phyloP scores from a whole-genome alignment of 352 stramenopile species.

The Peronospora belbahrii region DNA sequence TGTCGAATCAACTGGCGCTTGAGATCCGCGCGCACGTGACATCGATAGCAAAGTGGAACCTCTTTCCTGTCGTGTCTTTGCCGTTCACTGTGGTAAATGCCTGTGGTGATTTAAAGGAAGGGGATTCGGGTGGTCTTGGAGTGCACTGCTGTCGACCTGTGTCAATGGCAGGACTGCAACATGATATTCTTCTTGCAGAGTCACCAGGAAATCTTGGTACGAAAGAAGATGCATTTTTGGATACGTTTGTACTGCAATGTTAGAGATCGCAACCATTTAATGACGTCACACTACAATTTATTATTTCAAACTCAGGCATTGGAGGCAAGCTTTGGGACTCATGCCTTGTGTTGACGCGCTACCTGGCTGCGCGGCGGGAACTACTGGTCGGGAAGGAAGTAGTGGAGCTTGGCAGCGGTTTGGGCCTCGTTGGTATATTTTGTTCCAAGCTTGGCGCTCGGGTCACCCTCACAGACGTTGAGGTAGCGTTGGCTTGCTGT shows the following conservation, averaged over 20 bases:
- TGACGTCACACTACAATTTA: too few relatives aligned
- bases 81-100: too few relatives aligned
- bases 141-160: slow-evolving; percentile 70
- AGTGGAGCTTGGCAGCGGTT: slow-evolving; percentile 64
- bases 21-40: too few relatives aligned
- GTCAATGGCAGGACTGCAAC: slow-evolving; percentile 35
- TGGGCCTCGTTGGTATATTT: slow-evolving; percentile 70
- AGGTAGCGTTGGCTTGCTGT: slow-evolving; percentile 21
- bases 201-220: slow-evolving; percentile 62
- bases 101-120: too few relatives aligned
- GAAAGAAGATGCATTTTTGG: slow-evolving; percentile 1
- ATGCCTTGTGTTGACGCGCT: slow-evolving; percentile 62
- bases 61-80: too few relatives aligned
- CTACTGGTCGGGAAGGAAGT: slow-evolving; percentile 40
- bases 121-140: slow-evolving; percentile 27
- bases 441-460: slow-evolving; percentile 51
- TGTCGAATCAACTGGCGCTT: slow-evolving; percentile 27
- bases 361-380: slow-evolving; percentile 34
- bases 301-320: too few relatives aligned
- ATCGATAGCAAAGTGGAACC: too few relatives aligned
- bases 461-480: slow-evolving; percentile 69
- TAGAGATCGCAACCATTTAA: too few relatives aligned
- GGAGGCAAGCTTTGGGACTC: slow-evolving; percentile 82
- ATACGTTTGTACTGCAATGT: too few relatives aligned
- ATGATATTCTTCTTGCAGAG: slow-evolving; percentile 63